Base-by-base conservation (phyloP, 306 rosid species). In the Notholithocarpus densiflorus region DNA sequence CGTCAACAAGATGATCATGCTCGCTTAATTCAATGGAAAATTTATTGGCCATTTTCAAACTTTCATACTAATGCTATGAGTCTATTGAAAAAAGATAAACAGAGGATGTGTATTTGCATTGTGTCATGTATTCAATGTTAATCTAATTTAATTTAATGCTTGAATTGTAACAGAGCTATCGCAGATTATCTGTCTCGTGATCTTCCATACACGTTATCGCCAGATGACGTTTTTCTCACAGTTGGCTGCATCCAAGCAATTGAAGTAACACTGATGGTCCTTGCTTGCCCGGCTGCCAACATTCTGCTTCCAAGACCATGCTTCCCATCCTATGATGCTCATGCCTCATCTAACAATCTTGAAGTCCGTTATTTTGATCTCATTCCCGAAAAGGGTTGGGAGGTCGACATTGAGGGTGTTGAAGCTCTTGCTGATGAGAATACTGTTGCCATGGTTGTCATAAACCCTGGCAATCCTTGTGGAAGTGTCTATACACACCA, bases 401-500 rank as follows among this genome's bases (percentile, higher is more conserved):
- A 79, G 82, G 76, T 79, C 52, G 77, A 82, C 76, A 74, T 85
- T 76, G 37, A 82, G 34, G 26, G 37, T 52, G 77, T 85, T 72
- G 70, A 85, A 72, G 79, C 74, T 6, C 66, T 79, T 64, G 61
- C 86, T 2, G 71, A 85, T 59, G 71, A 66, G n/a, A 82, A 82
- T 29, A 85, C 86, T 17, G 79, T 56, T 8, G 88, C 82, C 55
- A 75, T 79, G 8, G 82, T 85, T 73, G 34, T 85, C 65, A 75
- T 81, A 20, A 79, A 82, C 59, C 88, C 88, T 3, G 84, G 82
- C 6, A 82, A 85, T 79, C 84, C 86, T 53, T 75, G 79, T 76
- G 86, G 86, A n/a, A 79, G n/a, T 79, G 84, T 85, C 71, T 85
- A 75, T 53, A 23, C 62, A 1, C 40, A 53, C 24, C 74, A 79